phyloP scores from a whole-genome alignment of 2,329 filamentous ascomycete genomes.

The Ambrosiella cleistominuta region DNA sequence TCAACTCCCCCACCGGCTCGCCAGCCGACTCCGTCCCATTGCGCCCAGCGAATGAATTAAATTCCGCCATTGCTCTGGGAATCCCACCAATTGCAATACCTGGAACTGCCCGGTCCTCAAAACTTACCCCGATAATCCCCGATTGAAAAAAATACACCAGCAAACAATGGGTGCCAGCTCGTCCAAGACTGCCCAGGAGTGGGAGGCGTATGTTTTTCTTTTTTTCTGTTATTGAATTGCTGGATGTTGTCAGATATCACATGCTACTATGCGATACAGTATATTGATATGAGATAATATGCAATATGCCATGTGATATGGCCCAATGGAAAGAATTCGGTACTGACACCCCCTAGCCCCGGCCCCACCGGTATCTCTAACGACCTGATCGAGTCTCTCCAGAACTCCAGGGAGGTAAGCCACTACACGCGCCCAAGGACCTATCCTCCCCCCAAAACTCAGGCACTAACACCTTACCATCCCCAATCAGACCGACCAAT shows the following conservation, averaged over 20 bases:
- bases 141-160: not conserved
- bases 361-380: constrained; percentile 49
- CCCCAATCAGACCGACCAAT: constrained; percentile 58
- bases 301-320: not conserved
- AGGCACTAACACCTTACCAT: not conserved
- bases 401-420: constrained; percentile 68
- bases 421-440: not conserved
- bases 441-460: not conserved
- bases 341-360: constrained; percentile 15
- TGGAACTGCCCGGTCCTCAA: not conserved
- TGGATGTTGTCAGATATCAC: too few relatives aligned
- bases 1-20: not conserved
- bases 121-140: not conserved
- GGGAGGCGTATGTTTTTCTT: constrained; percentile 34
- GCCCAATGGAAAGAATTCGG: not conserved
- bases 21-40: not conserved
- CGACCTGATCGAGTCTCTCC: constrained; percentile 64
- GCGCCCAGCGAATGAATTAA: not conserved
- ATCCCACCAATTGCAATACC: not conserved
- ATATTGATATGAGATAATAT: too few relatives aligned
- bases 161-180: constrained; percentile 13
- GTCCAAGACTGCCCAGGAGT: constrained; percentile 19
- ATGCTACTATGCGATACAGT: too few relatives aligned
- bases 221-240: not conserved
- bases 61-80: not conserved